A percentile compares a stretch with the other conserved stretches of the same genome.
Conservation (phyloP, 2,329 filamentous ascomycete species). For the Talaromyces marneffei region DNA sequence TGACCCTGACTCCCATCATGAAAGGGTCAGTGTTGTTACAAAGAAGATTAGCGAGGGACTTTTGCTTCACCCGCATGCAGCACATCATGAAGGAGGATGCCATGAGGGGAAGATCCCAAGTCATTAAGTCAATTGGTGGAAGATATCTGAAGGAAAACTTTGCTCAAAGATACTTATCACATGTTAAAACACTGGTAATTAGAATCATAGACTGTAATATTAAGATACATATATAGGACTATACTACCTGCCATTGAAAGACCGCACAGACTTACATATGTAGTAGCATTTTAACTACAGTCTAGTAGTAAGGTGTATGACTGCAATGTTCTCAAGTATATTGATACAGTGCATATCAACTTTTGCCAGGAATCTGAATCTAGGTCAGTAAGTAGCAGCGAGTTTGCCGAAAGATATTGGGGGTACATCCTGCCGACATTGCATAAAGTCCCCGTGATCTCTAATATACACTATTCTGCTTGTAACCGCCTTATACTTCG, state of each 20-base stretch:
- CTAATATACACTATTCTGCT: too few species aligned
- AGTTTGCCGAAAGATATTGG: too few species aligned
- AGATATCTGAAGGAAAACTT: background rate
- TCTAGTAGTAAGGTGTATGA: background rate
- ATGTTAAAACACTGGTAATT: background rate
- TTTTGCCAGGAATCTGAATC: background rate
- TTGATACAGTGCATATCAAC: background rate
- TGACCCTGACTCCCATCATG: constrained; percentile 18
- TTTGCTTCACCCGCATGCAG: background rate
- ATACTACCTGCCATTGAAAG: background rate
- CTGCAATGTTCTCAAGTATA: background rate
- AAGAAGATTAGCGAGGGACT: background rate
- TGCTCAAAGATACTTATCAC: background rate
- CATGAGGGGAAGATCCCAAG: background rate
- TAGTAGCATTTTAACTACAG: background rate
- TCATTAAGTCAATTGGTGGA: background rate
- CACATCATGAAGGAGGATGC: background rate
- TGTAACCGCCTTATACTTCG: too few species aligned
- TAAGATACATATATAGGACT: background rate
- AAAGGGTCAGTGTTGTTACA: background rate
- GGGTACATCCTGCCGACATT: too few species aligned
- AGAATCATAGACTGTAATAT: background rate
- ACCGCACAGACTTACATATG: background rate
- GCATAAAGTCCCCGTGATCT: too few species aligned
- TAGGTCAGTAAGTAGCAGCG: too few species aligned